These are phyloP conservation scores for Trametes punicea DNA, from an alignment of 768 basidiomycete genomes.

Conservation along the genomic window DNA sequence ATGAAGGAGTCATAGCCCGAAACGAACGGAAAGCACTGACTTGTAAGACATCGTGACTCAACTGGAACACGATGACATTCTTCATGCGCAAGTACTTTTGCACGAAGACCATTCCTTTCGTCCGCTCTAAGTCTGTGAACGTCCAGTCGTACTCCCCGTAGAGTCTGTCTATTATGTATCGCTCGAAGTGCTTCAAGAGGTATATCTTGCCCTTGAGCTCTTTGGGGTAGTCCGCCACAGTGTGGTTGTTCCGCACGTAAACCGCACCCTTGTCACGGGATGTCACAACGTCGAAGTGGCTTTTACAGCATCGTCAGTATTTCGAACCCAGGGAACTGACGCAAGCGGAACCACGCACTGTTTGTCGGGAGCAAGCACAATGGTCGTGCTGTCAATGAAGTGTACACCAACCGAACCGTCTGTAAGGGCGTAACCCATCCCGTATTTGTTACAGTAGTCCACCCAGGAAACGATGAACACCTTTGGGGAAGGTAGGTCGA, in stretches of 20 bases:
- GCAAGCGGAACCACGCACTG: constrained; percentile 49
- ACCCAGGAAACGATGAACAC: constrained; percentile 99
- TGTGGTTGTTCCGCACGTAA: constrained; percentile 69
- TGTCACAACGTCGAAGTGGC: constrained; percentile 87
- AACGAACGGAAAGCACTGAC: constrained; percentile 40
- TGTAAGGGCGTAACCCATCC: constrained; percentile 98
- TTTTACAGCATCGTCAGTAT: constrained; percentile 30
- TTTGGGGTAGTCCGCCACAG: constrained; percentile 67
- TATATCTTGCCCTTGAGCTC: constrained; percentile 90
- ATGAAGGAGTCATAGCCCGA: background rate
- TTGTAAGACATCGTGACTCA: constrained; percentile 95
- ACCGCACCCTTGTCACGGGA: constrained; percentile 62
- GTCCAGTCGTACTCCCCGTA: constrained; percentile 84
- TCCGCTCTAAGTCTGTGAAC: constrained; percentile 62
- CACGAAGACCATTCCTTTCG: constrained; percentile 91
- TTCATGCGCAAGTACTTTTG: constrained; percentile 96
- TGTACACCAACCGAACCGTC: constrained; percentile 94
- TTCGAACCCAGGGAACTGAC: background rate
- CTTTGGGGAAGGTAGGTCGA: constrained; percentile 54
- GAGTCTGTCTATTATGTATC: constrained; percentile 89
- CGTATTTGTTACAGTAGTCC: constrained; percentile 98
- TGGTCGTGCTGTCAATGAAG: constrained; percentile 91
- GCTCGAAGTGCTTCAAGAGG: constrained; percentile 89
- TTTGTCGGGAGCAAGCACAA: constrained; percentile 84
- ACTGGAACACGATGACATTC: constrained; percentile 93